These are phyloP conservation scores for Ligustrum vulgare DNA, from an alignment of 257 asterid genomes.

Conservation along the genomic window DNA sequence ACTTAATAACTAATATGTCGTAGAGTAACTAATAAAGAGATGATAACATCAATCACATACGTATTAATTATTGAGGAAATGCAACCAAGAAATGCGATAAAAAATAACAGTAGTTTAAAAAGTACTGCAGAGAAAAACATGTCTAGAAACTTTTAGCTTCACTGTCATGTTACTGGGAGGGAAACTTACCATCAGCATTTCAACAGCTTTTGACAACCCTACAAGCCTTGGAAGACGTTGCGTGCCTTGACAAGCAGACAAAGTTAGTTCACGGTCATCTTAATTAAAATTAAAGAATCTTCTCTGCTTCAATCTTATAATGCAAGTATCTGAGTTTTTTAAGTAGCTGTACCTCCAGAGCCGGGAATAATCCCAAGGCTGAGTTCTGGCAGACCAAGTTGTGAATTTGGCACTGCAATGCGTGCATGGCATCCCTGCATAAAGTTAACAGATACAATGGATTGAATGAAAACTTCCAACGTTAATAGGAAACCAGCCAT, in stretches of 20 bases:
- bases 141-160: neutral
- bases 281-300: slow-evolving; percentile 17
- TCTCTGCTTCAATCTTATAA: slow-evolving; percentile 14
- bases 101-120: neutral
- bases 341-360: slow-evolving; percentile 66
- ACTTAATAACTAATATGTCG: neutral
- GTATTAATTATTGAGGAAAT: neutral
- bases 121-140: slow-evolving; percentile 3
- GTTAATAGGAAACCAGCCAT: slow-evolving; percentile 10
- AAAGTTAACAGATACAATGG: slow-evolving; percentile 19
- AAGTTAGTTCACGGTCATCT: slow-evolving; percentile 18
- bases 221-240: slow-evolving; percentile 96
- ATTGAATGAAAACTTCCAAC: slow-evolving; percentile 1
- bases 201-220: slow-evolving; percentile 87
- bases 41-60: neutral
- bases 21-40: neutral
- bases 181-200: slow-evolving; percentile 79
- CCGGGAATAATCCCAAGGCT: slow-evolving; percentile 97
- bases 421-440: slow-evolving; percentile 94
- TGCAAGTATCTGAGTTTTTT: slow-evolving; percentile 10
- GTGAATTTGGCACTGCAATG: slow-evolving; percentile 76
- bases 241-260: slow-evolving; percentile 61
- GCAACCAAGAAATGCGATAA: neutral
- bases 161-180: slow-evolving; percentile 11
- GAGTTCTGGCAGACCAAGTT: slow-evolving; percentile 94